Evolutionary conservation across 768 basidiomycete species (phyloP).

Genomic region (Auriculariales sp.): DNA sequence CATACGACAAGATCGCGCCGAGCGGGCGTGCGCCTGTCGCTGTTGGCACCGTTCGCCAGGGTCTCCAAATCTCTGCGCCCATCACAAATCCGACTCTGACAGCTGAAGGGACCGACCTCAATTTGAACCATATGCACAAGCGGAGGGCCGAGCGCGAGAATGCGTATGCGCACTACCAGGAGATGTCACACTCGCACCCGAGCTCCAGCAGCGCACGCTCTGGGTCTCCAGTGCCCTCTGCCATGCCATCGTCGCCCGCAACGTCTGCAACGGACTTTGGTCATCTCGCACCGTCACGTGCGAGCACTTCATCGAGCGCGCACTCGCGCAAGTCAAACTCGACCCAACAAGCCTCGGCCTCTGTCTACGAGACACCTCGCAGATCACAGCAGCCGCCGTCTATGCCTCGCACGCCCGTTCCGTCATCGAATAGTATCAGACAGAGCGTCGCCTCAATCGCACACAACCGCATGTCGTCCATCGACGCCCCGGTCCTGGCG

Average conservation of each 20-base stretch:
- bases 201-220: constrained; percentile 4
- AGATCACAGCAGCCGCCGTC: too few species aligned
- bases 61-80: constrained; percentile 57
- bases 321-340: not conserved
- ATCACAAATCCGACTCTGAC: constrained; percentile 75
- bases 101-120: constrained; percentile 54
- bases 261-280: not conserved
- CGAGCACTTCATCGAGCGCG: not conserved
- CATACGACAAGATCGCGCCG: constrained; percentile 54
- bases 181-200: constrained; percentile 20
- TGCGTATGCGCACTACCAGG: constrained; percentile 25
- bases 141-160: constrained; percentile 40
- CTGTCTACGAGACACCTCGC: not conserved
- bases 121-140: constrained; percentile 39
- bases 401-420: not conserved
- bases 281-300: not conserved
- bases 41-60: constrained; percentile 40
- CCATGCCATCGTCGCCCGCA: not conserved
- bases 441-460: not conserved
- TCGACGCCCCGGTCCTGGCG: constrained; percentile 17
- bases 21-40: constrained; percentile 44
- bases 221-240: constrained; percentile 2
- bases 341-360: not conserved
- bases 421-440: not conserved
- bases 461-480: constrained; percentile 1